These are phyloP conservation scores for Cercospora janseana DNA, from an alignment of 2,329 filamentous ascomycete genomes.

Conservation along the genomic window DNA sequence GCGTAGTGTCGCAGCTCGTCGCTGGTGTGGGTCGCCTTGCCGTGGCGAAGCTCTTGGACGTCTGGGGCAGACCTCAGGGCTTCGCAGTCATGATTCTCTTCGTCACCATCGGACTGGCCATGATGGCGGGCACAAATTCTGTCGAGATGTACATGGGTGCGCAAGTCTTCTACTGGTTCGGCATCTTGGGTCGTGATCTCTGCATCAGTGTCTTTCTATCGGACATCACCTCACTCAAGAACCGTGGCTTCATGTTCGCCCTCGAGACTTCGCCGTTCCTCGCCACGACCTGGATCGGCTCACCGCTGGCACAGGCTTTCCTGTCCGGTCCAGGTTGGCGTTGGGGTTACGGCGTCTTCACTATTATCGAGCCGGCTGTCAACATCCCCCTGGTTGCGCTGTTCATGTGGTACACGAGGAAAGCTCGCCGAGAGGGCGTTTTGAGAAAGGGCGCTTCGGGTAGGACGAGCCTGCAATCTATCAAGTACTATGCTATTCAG, in stretches of 20 bases:
- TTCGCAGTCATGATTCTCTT: conserved; percentile 55
- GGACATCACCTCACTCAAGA: conserved; percentile 65
- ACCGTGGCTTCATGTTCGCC: conserved; percentile 63
- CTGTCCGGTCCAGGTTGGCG: conserved; percentile 4
- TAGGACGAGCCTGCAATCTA: background rate
- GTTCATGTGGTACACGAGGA: conserved; percentile 3
- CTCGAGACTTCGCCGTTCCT: conserved; percentile 64
- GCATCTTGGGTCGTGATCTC: conserved; percentile 56
- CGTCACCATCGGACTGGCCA: conserved; percentile 56
- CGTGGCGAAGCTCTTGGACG: conserved; percentile 65
- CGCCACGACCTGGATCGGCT: conserved; percentile 46
- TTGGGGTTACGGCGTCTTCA: conserved; percentile 11
- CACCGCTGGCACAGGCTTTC: conserved; percentile 1
- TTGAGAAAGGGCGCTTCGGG: background rate
- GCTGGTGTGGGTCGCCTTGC: conserved; percentile 42
- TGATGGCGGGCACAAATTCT: conserved; percentile 64
- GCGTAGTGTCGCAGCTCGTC: conserved; percentile 17
- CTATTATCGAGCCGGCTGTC: conserved; percentile 46
- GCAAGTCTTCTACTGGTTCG: conserved; percentile 15
- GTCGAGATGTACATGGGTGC: conserved; percentile 41
- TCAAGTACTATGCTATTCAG: conserved; percentile 9
- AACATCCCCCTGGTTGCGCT: conserved; percentile 2
- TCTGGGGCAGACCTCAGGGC: conserved; percentile 65
- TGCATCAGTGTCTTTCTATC: conserved; percentile 64
- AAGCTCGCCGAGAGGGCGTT: conserved; percentile 1